These are phyloP conservation scores for Tolypocladium sp. DNA, from an alignment of 2,329 filamentous ascomycete species.

Conservation along the genomic window DNA sequence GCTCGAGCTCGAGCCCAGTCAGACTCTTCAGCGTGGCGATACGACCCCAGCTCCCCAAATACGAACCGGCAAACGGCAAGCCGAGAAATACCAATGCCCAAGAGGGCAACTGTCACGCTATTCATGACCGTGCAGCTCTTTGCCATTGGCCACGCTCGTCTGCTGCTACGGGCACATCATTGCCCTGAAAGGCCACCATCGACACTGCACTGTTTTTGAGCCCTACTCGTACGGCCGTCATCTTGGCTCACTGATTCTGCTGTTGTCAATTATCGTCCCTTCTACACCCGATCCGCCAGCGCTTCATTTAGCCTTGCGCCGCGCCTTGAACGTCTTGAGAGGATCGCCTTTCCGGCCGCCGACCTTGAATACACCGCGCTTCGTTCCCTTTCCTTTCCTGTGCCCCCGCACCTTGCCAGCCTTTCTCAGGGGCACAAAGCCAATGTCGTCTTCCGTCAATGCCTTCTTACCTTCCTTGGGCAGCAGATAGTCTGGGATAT, in stretches of 20 bases:
- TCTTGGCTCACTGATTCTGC: background rate
- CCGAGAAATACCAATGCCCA: background rate
- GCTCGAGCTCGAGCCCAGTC: background rate
- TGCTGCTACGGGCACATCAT: background rate
- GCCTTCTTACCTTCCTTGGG: constrained; percentile 67
- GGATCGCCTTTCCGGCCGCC: constrained; percentile 68
- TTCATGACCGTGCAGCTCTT: background rate
- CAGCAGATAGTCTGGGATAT: constrained; percentile 89
- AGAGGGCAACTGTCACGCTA: background rate
- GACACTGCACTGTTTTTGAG: no score
- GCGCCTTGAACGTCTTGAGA: constrained; percentile 76
- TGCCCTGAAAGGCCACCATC: background rate
- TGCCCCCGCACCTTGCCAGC: constrained; percentile 37
- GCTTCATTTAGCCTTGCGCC: constrained; percentile 33
- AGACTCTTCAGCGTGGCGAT: background rate
- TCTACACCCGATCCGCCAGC: background rate
- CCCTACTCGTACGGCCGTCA: background rate
- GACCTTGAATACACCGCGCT: constrained; percentile 31
- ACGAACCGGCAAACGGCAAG: background rate
- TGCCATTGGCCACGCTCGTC: background rate
- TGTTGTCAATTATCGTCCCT: background rate
- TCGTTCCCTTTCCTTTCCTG: constrained; percentile 29
- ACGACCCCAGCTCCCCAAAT: background rate
- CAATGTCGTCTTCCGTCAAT: constrained; percentile 56
- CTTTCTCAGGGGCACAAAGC: constrained; percentile 64